These are phyloP conservation scores for Podospora pseudoanserina DNA, from an alignment of 495 filamentous ascomycete genomes.

Conservation along the genomic window DNA sequence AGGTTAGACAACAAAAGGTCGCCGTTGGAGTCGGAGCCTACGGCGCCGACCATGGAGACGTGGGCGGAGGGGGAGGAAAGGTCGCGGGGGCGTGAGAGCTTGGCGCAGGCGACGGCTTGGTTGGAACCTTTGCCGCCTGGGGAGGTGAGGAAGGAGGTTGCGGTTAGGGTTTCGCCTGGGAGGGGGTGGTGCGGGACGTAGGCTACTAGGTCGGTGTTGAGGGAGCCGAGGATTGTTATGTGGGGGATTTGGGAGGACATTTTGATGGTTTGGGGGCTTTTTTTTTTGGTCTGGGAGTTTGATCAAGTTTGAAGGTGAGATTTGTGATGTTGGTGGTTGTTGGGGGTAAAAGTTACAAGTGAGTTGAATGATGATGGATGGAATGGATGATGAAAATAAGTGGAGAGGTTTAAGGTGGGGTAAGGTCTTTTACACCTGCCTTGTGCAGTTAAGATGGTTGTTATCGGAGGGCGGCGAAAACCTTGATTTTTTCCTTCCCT, in stretches of 20 bases:
- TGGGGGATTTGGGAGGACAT: conserved; percentile 28
- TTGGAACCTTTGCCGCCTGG: conserved; percentile 94
- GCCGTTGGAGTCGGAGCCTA: conserved; percentile 69
- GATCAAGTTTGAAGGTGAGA: not conserved
- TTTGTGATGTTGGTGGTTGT: not conserved
- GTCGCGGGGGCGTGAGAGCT: conserved; percentile 27
- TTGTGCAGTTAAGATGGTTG: conserved; percentile 1
- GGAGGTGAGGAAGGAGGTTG: conserved; percentile 71
- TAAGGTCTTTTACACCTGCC: not conserved
- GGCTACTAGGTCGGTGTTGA: conserved; percentile 90
- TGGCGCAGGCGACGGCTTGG: conserved; percentile 77
- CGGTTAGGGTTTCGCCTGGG: conserved; percentile 82
- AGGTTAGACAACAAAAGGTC: conserved; percentile 49
- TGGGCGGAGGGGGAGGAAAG: conserved; percentile 19
- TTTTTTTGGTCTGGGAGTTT: not conserved
- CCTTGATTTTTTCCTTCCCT: not conserved
- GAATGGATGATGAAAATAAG: not conserved
- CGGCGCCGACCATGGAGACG: conserved; percentile 79
- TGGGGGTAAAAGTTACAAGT: not conserved
- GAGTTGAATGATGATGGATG: not conserved
- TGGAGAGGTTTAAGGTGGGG: conserved; percentile 10
- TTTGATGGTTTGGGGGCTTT: not conserved
- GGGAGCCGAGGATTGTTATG: conserved; percentile 82
- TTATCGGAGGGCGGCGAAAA: not conserved
- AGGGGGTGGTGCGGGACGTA: conserved; percentile 77